Conservation (phyloP, 192 early-diverging fungal genomes). For the Coemansia biformis region DNA sequence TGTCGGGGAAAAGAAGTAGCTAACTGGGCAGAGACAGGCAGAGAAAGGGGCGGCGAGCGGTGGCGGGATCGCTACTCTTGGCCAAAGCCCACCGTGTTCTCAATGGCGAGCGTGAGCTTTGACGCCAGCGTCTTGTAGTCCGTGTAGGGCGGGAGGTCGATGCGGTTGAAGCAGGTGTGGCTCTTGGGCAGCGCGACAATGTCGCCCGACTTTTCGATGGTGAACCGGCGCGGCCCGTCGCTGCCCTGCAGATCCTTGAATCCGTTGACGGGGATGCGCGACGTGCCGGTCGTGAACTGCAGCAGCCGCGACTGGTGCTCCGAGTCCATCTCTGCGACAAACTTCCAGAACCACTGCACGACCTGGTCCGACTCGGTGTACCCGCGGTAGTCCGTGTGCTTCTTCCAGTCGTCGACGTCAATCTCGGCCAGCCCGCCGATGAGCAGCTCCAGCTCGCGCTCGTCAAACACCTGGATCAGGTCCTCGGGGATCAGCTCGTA, state of each 20-base stretch:
- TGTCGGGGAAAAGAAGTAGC: background rate
- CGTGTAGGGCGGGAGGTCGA: slow-evolving; percentile 91
- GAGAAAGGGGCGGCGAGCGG: background rate
- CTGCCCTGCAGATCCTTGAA: slow-evolving; percentile 97
- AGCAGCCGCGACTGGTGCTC: slow-evolving; percentile 93
- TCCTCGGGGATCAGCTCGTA: slow-evolving; percentile 95
- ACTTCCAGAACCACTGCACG: slow-evolving; percentile 96
- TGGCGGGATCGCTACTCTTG: slow-evolving; percentile 59
- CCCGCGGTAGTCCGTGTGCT: slow-evolving; percentile 95
- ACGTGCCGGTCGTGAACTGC: slow-evolving; percentile 97
- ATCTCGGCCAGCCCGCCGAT: slow-evolving; percentile 97
- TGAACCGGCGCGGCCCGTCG: slow-evolving; percentile 93
- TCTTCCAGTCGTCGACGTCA: slow-evolving; percentile 98
- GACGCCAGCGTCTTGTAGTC: slow-evolving; percentile 66
- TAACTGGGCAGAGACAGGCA: background rate
- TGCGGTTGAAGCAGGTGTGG: slow-evolving; percentile 97
- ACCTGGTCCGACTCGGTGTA: slow-evolving; percentile 97
- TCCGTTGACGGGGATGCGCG: slow-evolving; percentile 96
- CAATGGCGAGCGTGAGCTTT: slow-evolving; percentile 89
- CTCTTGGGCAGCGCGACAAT: slow-evolving; percentile 80
- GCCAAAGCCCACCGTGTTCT: slow-evolving; percentile 93
- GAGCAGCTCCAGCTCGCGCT: slow-evolving; percentile 94
- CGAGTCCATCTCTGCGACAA: slow-evolving; percentile 75
- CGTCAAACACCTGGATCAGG: slow-evolving; percentile 92
- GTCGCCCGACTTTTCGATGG: slow-evolving; percentile 92